These are phyloP conservation scores for Solanum phureja DNA, from an alignment of 257 asterid genomes.

Conservation along the genomic window DNA sequence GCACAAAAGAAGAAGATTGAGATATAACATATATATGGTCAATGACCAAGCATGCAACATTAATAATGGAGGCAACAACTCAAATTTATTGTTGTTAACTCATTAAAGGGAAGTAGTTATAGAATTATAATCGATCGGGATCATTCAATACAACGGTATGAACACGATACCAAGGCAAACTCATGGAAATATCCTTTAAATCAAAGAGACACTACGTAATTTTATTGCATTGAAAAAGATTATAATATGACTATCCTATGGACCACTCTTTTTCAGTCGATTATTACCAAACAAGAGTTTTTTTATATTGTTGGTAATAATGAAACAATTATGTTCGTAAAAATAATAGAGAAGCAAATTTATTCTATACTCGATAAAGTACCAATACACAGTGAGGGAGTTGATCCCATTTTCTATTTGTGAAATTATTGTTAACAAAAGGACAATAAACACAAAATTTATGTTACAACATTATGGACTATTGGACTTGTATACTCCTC, in stretches of 20 bases:
- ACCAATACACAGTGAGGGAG: no score
- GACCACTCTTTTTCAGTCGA: neutral
- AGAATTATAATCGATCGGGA: no score
- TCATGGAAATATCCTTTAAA: no score
- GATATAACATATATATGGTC: neutral
- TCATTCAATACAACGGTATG: no score
- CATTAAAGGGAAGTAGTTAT: neutral
- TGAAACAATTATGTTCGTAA: no score
- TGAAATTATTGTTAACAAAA: neutral
- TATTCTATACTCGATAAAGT: no score
- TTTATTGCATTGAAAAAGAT: no score
- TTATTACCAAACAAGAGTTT: neutral
- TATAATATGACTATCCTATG: no score
- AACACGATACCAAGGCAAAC: no score
- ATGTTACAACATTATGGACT: neutral
- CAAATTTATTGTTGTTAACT: neutral
- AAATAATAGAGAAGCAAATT: neutral
- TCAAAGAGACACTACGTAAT: no score
- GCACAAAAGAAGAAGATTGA: neutral
- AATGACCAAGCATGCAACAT: neutral
- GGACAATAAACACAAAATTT: neutral
- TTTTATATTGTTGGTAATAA: neutral
- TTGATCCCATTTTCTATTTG: no score
- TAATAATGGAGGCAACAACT: neutral
- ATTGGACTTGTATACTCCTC: neutral